Conservation (phyloP, 2,329 filamentous ascomycete species). For the Geoglossum cookeanum region DNA sequence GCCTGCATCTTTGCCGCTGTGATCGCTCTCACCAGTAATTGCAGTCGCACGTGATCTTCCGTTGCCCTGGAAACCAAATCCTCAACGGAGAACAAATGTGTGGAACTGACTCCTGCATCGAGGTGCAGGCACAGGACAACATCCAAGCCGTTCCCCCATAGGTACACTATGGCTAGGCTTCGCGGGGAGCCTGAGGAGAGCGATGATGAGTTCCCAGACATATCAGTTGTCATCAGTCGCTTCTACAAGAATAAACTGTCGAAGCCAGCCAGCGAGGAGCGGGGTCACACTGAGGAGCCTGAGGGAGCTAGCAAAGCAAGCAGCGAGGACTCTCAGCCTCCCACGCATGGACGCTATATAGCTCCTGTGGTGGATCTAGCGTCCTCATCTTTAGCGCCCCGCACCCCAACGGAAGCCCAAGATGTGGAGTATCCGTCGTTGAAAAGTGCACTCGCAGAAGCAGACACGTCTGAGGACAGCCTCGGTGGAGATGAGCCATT, state of each 20-base stretch:
- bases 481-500: not conserved
- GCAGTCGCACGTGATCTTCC: not conserved
- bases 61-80: not conserved
- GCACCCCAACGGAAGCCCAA: not conserved
- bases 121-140: not conserved
- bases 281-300: not conserved
- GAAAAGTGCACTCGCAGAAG: not conserved
- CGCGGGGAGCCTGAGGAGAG: not conserved
- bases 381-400: not conserved
- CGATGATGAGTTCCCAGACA: conserved; percentile 3
- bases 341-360: not conserved
- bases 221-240: not conserved
- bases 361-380: not conserved
- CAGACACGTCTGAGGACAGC: not conserved
- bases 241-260: not conserved
- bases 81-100: not conserved
- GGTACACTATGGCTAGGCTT: conserved; percentile 1
- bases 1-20: not conserved
- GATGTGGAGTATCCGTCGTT: not conserved
- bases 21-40: not conserved
- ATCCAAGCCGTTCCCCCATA: not conserved
- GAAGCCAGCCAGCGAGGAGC: not conserved
- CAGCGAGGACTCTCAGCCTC: not conserved
- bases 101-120: not conserved
- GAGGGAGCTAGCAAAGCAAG: not conserved